Evolutionary conservation across 1,284 basidiomycete species (phyloP).

Genomic region (Caloboletus firmus): DNA sequence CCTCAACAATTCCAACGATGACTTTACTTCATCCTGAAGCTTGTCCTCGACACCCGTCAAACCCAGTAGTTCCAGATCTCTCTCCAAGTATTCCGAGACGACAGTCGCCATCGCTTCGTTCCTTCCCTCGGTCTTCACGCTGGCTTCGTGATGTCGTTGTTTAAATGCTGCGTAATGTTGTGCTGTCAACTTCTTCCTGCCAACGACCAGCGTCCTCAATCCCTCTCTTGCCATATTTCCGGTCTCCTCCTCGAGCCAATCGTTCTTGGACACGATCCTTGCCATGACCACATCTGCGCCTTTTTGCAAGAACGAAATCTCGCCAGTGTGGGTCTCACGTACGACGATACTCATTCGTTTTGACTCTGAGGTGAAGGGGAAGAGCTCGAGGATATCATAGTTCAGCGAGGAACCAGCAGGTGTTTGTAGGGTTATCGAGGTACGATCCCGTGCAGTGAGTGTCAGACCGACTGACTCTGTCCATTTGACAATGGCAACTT

Average conservation of each 20-base stretch:
- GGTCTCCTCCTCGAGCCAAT: constrained; percentile 99
- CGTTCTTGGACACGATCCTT: constrained; percentile 91
- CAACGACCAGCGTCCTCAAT: constrained; percentile 91
- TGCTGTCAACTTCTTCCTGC: constrained; percentile 71
- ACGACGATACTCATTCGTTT: constrained; percentile 99
- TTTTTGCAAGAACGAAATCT: constrained; percentile 92
- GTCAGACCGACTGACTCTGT: constrained; percentile 93
- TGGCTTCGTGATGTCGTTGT: constrained; percentile 74
- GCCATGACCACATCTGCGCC: constrained; percentile 98
- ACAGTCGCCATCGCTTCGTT: constrained; percentile 80
- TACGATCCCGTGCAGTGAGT: constrained; percentile 86
- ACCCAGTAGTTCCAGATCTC: constrained; percentile 88
- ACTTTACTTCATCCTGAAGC: constrained; percentile 94
- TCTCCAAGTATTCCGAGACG: constrained; percentile 79
- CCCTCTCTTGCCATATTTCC: constrained; percentile 99
- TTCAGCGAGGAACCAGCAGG: constrained; percentile 61
- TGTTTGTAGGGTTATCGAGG: constrained; percentile 76
- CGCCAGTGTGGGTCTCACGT: constrained; percentile 71
- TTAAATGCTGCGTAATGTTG: constrained; percentile 79
- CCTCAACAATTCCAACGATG: constrained; percentile 87
- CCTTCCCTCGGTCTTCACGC: constrained; percentile 72
- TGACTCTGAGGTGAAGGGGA: constrained; percentile 97
- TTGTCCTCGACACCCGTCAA: constrained; percentile 99
- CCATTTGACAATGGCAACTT: constrained; percentile 99
- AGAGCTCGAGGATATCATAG: constrained; percentile 91